Percentiles rank a stretch among this genome's conserved stretches.
phyloP scores from a whole-genome alignment of 441 rosid genomes.

The Populus hybrid region DNA sequence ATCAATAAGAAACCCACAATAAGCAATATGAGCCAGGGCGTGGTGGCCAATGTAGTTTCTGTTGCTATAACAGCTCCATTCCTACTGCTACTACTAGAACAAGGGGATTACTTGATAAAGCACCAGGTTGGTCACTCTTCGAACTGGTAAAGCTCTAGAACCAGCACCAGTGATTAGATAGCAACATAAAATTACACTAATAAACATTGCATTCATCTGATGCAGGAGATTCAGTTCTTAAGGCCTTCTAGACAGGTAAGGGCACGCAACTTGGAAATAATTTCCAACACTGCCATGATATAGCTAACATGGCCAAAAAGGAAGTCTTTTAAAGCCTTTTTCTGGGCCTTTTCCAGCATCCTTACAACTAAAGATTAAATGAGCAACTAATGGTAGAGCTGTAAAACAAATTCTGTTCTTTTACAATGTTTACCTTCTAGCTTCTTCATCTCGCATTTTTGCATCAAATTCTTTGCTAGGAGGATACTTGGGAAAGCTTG shows the following conservation, averaged over 20 bases:
- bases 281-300: not conserved
- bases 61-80: not conserved
- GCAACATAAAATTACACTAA: no score
- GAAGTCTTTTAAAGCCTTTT: not conserved
- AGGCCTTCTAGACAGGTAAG: not conserved
- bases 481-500: slow-evolving; percentile 90
- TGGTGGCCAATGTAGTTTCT: no score
- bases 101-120: not conserved
- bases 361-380: not conserved
- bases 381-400: not conserved
- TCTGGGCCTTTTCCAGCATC: not conserved
- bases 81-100: not conserved
- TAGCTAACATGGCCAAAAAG: not conserved
- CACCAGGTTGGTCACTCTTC: not conserved
- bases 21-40: not conserved
- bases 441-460: slow-evolving; percentile 84
- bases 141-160: not conserved
- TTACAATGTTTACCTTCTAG: slow-evolving; percentile 60
- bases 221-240: not conserved
- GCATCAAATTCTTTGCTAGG: slow-evolving; percentile 98
- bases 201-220: not conserved
- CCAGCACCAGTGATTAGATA: not conserved
- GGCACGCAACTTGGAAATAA: not conserved
- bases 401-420: not conserved
- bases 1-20: slow-evolving; percentile 1